Evolutionary conservation across 2,329 filamentous ascomycete species (phyloP).

Genomic region (Aspergillus uvarum): DNA sequence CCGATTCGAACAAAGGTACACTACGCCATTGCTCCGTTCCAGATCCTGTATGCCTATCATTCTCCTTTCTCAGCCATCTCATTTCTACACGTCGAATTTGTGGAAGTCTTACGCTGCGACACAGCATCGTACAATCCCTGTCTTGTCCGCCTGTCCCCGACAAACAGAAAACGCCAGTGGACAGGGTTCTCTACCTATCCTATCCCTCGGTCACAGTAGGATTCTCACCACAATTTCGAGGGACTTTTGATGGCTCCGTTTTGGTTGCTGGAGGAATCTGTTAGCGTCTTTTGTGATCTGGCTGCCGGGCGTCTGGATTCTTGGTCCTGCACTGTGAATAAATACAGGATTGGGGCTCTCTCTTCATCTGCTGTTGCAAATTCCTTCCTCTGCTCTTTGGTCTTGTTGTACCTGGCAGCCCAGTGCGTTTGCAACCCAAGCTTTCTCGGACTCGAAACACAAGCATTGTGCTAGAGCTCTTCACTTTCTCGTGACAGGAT

Average conservation of each 20-base stretch:
- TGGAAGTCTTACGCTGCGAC: background rate
- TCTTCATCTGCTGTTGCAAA: background rate
- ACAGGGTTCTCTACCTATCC: background rate
- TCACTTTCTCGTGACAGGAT: conserved; percentile 15
- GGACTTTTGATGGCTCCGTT: background rate
- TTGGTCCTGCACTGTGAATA: background rate
- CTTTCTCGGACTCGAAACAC: background rate
- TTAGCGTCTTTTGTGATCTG: background rate
- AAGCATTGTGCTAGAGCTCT: background rate
- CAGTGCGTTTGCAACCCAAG: background rate
- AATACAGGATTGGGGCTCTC: background rate
- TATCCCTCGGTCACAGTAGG: background rate
- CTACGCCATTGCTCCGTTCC: background rate
- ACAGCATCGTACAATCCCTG: background rate
- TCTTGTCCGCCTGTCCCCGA: background rate
- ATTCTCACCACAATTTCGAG: background rate
- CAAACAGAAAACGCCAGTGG: background rate
- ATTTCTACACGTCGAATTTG: background rate
- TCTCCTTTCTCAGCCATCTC: background rate
- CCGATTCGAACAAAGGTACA: background rate
- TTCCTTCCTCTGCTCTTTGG: background rate
- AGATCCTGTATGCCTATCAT: background rate
- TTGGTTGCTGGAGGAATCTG: background rate
- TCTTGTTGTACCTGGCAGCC: background rate
- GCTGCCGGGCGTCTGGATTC: background rate